Conservation (phyloP, 2,329 filamentous ascomycete species). For the Aureobasidium sp. region DNA sequence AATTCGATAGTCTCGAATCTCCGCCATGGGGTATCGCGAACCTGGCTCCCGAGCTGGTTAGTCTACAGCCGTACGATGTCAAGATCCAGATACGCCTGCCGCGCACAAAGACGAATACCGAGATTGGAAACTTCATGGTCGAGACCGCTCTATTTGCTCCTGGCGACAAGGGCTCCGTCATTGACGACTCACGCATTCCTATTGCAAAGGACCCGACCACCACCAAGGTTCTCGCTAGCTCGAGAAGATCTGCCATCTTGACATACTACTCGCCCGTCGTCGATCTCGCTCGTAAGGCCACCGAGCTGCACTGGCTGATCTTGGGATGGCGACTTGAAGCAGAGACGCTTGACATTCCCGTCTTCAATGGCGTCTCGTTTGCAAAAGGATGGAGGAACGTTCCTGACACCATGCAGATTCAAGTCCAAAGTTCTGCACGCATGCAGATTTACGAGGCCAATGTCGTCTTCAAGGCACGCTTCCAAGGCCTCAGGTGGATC, state of each 20-base stretch:
- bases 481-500: conserved; percentile 69
- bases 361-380: conserved; percentile 71
- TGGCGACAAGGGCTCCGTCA: conserved; percentile 3
- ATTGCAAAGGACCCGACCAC: conserved; percentile 5
- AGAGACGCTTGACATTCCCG: conserved; percentile 55
- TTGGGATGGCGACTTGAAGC: conserved; percentile 59
- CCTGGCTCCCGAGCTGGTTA: conserved; percentile 51
- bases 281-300: conserved; percentile 52
- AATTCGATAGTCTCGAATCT: conserved; percentile 49
- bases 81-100: conserved; percentile 69
- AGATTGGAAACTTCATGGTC: conserved; percentile 90
- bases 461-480: conserved; percentile 65
- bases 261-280: conserved; percentile 70
- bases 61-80: conserved; percentile 79
- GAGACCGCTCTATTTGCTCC: conserved; percentile 59
- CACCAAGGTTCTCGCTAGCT: conserved; percentile 34
- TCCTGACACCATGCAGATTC: conserved; percentile 51
- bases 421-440: conserved; percentile 59
- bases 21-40: conserved; percentile 45
- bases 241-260: conserved; percentile 68
- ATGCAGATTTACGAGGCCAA: conserved; percentile 70
- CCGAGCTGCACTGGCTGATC: conserved; percentile 63
- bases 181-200: conserved; percentile 5
- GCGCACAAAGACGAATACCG: conserved; percentile 66
- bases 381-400: conserved; percentile 45